Evolutionary conservation across 306 rosid genomes (phyloP), one percentile per base, ranked within the genome.

Genomic region (Cucumis hystrix): DNA sequence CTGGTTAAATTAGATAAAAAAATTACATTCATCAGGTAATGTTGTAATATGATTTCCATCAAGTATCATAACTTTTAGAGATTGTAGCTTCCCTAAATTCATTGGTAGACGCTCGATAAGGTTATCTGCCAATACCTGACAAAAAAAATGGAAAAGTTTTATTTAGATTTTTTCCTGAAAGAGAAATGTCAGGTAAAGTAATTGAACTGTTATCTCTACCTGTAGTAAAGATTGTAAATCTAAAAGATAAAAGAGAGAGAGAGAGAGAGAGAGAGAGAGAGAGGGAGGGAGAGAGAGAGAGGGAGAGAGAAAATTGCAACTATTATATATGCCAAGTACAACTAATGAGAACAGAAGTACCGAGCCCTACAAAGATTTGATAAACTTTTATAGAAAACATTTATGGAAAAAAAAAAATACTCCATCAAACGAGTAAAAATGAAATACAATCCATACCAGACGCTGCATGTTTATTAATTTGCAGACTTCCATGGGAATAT

Each of bases 21-120:
- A 82, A 87, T 91, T 91, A 96, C 99, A 86, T 89, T 96, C 99
- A 92, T 96, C 98, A 57, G 97, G 99, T 83, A 96, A 91, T 83
- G 93, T 83, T 41, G 92, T 71, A 55, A 92, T 87, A 76, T 84
- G 88, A 83, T 96, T 96, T 75, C 89, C 93, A 77, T 96, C 99
- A 81, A 92, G 91, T 57, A 82, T 87, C 93, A 96, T 80, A 69
- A 89, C 81, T 83, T 92, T 96, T 41, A 96, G 83, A 81, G 96
- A 92, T 71, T 91, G 96, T 59, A 96, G 91, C 83, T 96, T 96
- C 81, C 97, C 97, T 89, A 96, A 81, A 86, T 87, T 91, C 80
- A 88, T 83, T 39, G 99, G 97, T 55, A 96, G 87, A 75, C 88
- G 88, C 78, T 88, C 93, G 70, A 96, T 89, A 84, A 89, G 87